Evolutionary conservation across 352 stramenopile genomes (phyloP).

Genomic region (Pythium brassicae): DNA sequence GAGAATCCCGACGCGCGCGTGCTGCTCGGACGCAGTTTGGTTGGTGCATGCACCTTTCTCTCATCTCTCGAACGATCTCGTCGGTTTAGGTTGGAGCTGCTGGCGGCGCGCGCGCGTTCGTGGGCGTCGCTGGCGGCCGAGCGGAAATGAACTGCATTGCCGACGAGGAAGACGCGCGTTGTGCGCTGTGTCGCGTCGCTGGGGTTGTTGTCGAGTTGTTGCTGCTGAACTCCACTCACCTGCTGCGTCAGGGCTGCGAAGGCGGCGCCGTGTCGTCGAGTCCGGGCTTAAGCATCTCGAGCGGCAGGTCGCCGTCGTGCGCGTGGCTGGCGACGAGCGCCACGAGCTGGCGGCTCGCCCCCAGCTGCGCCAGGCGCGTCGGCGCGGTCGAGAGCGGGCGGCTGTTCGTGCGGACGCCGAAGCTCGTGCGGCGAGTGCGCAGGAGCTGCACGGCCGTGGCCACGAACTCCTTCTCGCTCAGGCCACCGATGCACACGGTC

Average conservation of each 20-base stretch:
- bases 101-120: no score
- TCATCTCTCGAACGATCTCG: no score
- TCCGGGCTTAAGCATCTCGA: conserved; percentile 37
- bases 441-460: conserved; percentile 46
- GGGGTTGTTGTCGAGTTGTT: background rate
- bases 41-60: no score
- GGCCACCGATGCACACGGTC: conserved; percentile 25
- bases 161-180: background rate
- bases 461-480: conserved; percentile 65
- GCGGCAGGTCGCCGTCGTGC: conserved; percentile 12
- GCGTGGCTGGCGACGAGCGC: conserved; percentile 2
- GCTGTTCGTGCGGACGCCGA: conserved; percentile 52
- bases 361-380: background rate
- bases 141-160: conserved; percentile 1
- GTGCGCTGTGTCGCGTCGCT: background rate
- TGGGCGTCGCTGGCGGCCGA: background rate
- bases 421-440: conserved; percentile 30
- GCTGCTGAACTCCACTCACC: no score
- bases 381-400: conserved; percentile 10
- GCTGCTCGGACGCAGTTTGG: background rate
- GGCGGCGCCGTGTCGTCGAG: background rate
- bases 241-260: background rate
- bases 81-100: background rate
- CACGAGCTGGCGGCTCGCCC: background rate
- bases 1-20: background rate